Evolutionary conservation across 1,284 basidiomycete species (phyloP), one percentile per base, ranked within the genome.

Genomic region (Chondrostereum purpureum): DNA sequence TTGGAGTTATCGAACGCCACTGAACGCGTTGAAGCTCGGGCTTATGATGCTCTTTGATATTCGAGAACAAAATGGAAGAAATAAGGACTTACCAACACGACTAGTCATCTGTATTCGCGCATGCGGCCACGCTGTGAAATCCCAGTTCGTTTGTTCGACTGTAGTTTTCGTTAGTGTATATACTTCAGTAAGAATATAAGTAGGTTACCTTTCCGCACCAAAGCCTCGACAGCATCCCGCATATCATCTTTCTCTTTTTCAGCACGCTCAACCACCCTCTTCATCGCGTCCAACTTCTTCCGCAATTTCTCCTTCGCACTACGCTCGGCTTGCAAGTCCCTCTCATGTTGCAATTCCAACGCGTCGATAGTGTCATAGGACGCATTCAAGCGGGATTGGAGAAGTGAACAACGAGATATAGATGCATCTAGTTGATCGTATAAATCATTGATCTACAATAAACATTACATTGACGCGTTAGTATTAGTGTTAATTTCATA

Each of bases 321-420:
- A 10, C 12, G 13, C 18, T 37, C 36, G 10, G 12, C 36, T 12
- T 37, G 8, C 12, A 37, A 19, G 10, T 37, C 36, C 18, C 18
- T 12, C 17, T 37, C 18, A 37, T 37, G 36, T 19, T 8, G 17
- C 8, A 19, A 17, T 16, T 10, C 8, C 10, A 19, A 10, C 16
- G 12, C 8, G 19, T 43, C 42, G 4, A 43, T n/a, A 13, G 42
- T 18, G 19, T 43, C 42, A 11, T 33, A 11, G 11, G 42, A 33
- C n/a, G 39, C 39, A 11, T 5, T 10, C 11, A 40, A 16, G 6
- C 20, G 39, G 11, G 39, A 17, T 11, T 40, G 14, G 11, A 40
- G 10, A 22, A 6, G 14, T 11, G 39, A 18, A 31, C n/a, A 8
- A 31, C 27, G 27, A 8, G 27, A 8, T 31, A 31, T 31, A n/a